Conservation (phyloP, 306 rosid species). For the Castanea crenata region DNA sequence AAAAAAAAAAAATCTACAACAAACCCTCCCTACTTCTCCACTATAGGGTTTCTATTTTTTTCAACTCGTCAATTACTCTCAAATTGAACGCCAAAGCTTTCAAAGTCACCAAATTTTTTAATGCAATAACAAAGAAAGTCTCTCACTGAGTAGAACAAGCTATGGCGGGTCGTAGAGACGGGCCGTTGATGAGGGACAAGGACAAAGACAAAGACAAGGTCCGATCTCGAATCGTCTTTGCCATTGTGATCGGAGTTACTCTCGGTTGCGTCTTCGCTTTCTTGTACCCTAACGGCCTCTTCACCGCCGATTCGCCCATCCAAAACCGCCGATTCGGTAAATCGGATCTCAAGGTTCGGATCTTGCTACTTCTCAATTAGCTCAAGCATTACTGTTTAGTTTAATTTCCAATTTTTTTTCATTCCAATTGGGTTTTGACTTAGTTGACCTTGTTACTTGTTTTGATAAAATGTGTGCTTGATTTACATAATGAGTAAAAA, state of each 20-base stretch:
- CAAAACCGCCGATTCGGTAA: constrained; percentile 37
- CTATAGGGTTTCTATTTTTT: too few relatives aligned
- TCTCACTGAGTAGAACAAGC: neutral
- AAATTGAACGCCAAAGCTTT: too few relatives aligned
- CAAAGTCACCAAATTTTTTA: too few relatives aligned
- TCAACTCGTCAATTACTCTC: too few relatives aligned
- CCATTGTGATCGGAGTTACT: constrained; percentile 55
- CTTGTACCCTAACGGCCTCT: constrained; percentile 49
- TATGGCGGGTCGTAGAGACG: constrained; percentile 80
- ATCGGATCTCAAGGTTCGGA: constrained; percentile 50
- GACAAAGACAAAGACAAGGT: constrained; percentile 28
- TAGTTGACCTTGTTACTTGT: neutral
- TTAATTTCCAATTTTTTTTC: neutral
- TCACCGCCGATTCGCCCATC: constrained; percentile 32
- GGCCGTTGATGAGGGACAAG: constrained; percentile 55
- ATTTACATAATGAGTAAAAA: neutral
- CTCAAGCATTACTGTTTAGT: neutral
- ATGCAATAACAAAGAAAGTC: neutral
- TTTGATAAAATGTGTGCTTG: neutral
- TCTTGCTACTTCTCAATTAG: neutral
- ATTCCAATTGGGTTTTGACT: neutral
- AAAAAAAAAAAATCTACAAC: too few relatives aligned
- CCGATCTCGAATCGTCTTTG: constrained; percentile 51
- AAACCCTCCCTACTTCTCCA: too few relatives aligned
- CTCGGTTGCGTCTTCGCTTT: constrained; percentile 62